These are phyloP conservation scores for Mycena filopes DNA, from an alignment of 768 basidiomycete species.

Conservation along the genomic window DNA sequence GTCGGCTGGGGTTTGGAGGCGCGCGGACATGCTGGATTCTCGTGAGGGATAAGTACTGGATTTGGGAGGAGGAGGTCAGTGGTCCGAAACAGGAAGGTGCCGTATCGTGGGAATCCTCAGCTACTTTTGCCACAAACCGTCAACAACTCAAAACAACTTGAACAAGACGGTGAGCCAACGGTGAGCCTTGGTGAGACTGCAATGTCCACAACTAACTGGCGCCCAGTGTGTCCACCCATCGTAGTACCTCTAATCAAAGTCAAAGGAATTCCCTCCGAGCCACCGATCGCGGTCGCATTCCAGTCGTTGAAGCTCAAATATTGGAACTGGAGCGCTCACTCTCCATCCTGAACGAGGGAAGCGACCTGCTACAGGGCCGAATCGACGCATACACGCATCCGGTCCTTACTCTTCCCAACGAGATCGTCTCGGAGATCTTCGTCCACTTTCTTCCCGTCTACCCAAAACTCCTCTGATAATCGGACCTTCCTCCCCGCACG, in stretches of 20 bases:
- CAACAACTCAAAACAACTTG: no score
- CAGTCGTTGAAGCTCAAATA: background rate
- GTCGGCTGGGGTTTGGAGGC: slow-evolving; percentile 43
- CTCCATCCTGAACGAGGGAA: background rate
- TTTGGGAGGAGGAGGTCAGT: no score
- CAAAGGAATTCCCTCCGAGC: background rate
- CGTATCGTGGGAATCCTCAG: no score
- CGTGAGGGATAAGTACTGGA: no score
- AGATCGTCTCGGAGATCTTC: no score
- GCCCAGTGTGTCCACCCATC: no score
- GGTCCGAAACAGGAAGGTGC: no score
- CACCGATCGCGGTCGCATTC: background rate
- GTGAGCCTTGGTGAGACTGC: no score
- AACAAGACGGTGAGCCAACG: no score
- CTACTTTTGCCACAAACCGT: no score
- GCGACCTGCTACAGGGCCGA: background rate
- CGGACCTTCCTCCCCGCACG: background rate
- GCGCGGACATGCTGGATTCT: slow-evolving; percentile 10
- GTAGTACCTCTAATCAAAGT: no score
- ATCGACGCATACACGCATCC: slow-evolving; percentile 5
- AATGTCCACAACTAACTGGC: no score
- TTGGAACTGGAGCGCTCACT: background rate
- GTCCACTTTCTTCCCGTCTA: slow-evolving; percentile 8
- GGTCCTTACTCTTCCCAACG: slow-evolving; percentile 1
- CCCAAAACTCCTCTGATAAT: background rate